A percentile compares a stretch with the other conserved stretches of the same genome.
Evolutionary conservation across 106 monocot genomes (phyloP).

Genomic region (Agapanthus africanus): DNA sequence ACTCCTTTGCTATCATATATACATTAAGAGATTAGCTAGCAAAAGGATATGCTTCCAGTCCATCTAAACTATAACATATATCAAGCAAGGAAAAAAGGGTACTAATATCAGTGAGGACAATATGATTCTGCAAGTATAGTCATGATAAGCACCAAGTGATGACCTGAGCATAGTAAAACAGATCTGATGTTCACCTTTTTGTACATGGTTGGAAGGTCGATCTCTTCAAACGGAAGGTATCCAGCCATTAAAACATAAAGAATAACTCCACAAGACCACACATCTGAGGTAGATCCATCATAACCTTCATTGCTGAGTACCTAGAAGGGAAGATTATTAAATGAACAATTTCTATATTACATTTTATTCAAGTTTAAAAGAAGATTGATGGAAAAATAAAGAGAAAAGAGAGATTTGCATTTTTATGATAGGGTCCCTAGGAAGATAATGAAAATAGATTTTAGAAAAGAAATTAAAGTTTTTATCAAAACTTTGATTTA

Average conservation of each 20-base stretch:
- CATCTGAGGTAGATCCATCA: conserved; percentile 83
- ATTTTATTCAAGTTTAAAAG: too few relatives aligned
- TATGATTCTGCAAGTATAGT: not conserved
- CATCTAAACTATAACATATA: not conserved
- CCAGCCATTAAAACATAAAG: conserved; percentile 92
- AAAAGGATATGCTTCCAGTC: not conserved
- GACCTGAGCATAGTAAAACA: not conserved
- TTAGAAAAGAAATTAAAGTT: too few relatives aligned
- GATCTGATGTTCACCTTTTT: conserved; percentile 38
- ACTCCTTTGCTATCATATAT: not conserved
- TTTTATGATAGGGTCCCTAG: too few relatives aligned
- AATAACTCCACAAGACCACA: conserved; percentile 97
- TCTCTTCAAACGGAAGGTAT: conserved; percentile 86
- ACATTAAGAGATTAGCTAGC: not conserved
- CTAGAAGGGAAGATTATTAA: conserved; percentile 42
- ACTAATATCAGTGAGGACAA: not conserved
- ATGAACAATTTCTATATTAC: too few relatives aligned
- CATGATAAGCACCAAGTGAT: not conserved
- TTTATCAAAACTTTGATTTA: too few relatives aligned
- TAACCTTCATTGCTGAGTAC: conserved; percentile 78
- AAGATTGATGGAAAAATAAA: too few relatives aligned
- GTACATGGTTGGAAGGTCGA: conserved; percentile 62
- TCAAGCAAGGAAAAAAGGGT: not conserved
- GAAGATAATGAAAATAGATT: too few relatives aligned
- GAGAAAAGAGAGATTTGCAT: too few relatives aligned